Conservation (phyloP, 2,329 filamentous ascomycete genomes). For the Aspergillus phoenicis region DNA sequence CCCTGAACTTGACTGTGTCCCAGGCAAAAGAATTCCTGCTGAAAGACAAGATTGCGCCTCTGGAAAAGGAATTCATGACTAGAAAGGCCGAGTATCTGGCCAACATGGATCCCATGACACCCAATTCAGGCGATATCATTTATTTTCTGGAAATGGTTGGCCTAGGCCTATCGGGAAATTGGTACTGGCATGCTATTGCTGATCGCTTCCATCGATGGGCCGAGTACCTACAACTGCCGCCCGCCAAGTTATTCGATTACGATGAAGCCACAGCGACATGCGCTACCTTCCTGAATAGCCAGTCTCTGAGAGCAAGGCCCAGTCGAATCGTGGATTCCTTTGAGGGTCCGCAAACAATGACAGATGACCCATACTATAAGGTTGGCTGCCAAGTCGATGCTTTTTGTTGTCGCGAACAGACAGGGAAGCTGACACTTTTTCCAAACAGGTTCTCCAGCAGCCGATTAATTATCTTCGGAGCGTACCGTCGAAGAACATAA, state of each 20-base stretch:
- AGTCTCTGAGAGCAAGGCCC: neutral
- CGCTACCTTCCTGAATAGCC: neutral
- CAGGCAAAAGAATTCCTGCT: neutral
- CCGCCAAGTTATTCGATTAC: neutral
- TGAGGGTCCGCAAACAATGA: fast-evolving
- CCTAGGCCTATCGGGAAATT: neutral
- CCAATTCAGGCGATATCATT: neutral
- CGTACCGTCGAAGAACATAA: neutral
- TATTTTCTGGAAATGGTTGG: neutral
- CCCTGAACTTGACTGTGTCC: neutral
- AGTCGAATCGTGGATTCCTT: neutral
- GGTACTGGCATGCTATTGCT: neutral
- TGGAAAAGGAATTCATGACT: neutral
- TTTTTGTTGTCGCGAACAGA: neutral
- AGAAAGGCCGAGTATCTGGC: neutral
- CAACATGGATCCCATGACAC: neutral
- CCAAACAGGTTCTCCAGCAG: neutral
- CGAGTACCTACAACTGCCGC: neutral
- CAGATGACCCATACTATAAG: neutral
- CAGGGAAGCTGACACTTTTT: neutral
- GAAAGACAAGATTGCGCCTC: neutral
- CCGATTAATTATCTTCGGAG: neutral
- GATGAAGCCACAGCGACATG: neutral
- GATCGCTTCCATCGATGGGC: neutral
- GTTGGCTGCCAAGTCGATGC: neutral